Conservation (phyloP, 2,329 filamentous ascomycete species). For the Xylaria hypoxylon region DNA sequence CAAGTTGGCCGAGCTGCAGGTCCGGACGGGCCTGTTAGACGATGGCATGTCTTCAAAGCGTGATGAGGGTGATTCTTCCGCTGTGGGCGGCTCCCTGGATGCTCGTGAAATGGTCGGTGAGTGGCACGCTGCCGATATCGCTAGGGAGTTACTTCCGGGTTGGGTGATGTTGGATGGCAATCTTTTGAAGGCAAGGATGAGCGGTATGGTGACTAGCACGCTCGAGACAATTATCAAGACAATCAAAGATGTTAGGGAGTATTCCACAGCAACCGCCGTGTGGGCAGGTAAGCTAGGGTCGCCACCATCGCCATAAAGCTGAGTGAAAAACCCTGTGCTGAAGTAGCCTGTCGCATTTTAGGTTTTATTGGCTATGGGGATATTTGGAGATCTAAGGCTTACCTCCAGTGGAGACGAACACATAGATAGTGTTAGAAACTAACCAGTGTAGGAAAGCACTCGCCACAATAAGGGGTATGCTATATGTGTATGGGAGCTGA, state of each 20-base stretch:
- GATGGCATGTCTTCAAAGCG: background rate
- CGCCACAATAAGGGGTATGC: conserved; percentile 51
- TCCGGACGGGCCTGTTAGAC: background rate
- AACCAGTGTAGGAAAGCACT: conserved; percentile 57
- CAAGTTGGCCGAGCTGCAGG: background rate
- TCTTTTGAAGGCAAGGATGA: too few species aligned
- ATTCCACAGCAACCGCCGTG: too few species aligned
- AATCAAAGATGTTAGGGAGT: too few species aligned
- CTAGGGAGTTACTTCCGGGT: too few species aligned
- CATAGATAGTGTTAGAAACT: conserved; percentile 56
- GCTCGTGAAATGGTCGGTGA: too few species aligned
- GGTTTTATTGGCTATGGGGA: background rate
- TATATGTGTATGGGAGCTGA: conserved; percentile 56
- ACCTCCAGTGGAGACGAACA: conserved; percentile 47
- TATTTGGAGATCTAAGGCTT: conserved; percentile 1
- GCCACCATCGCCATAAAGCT: too few species aligned
- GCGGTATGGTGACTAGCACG: too few species aligned
- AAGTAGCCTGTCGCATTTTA: conserved; percentile 3
- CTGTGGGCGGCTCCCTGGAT: background rate
- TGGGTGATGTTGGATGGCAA: too few species aligned
- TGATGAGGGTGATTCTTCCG: background rate
- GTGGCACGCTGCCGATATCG: too few species aligned
- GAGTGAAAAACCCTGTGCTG: too few species aligned
- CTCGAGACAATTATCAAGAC: too few species aligned
- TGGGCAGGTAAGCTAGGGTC: too few species aligned